A percentile compares a stretch with the other conserved stretches of the same genome.
Conservation (phyloP, 345 rosid species). For the Eutrema japonicum region DNA sequence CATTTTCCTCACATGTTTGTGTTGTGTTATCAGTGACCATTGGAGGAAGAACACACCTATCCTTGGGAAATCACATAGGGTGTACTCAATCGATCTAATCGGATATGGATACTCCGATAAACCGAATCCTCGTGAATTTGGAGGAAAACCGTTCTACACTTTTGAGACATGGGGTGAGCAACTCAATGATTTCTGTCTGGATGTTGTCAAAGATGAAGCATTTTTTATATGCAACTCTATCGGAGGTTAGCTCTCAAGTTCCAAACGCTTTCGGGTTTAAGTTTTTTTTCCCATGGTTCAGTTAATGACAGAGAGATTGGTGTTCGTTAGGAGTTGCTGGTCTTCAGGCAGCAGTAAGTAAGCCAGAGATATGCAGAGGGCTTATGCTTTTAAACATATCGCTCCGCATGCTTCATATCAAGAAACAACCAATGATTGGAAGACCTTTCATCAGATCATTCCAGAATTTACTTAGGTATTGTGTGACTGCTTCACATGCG, state of each 20-base stretch:
- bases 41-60: slow-evolving; percentile 86
- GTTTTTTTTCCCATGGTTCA: slow-evolving; percentile 1
- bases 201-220: slow-evolving; percentile 79
- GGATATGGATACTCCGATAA: slow-evolving; percentile 93
- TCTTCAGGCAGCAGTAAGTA: slow-evolving; percentile 83
- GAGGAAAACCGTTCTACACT: slow-evolving; percentile 67
- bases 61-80: slow-evolving; percentile 76
- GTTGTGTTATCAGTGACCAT: slow-evolving; percentile 59
- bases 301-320: slow-evolving; percentile 16
- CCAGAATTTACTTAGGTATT: slow-evolving; percentile 79
- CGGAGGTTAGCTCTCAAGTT: slow-evolving; percentile 63
- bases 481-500: neutral
- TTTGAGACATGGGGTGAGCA: slow-evolving; percentile 90
- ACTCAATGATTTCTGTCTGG: slow-evolving; percentile 71
- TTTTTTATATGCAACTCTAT: slow-evolving; percentile 91
- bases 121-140: slow-evolving; percentile 76
- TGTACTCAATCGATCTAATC: slow-evolving; percentile 81
- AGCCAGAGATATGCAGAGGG: slow-evolving; percentile 72
- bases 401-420: slow-evolving; percentile 83
- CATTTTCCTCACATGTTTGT: slow-evolving; percentile 8
- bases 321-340: slow-evolving; percentile 72
- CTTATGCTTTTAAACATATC: slow-evolving; percentile 75
- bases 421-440: slow-evolving; percentile 79
- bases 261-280: neutral
- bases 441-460: slow-evolving; percentile 78